Percentiles rank a stretch among this genome's conserved stretches.
These are phyloP conservation scores for Phlyctochytrium arcticum DNA, from an alignment of 192 early-diverging fungal genomes.

Conservation along the genomic window DNA sequence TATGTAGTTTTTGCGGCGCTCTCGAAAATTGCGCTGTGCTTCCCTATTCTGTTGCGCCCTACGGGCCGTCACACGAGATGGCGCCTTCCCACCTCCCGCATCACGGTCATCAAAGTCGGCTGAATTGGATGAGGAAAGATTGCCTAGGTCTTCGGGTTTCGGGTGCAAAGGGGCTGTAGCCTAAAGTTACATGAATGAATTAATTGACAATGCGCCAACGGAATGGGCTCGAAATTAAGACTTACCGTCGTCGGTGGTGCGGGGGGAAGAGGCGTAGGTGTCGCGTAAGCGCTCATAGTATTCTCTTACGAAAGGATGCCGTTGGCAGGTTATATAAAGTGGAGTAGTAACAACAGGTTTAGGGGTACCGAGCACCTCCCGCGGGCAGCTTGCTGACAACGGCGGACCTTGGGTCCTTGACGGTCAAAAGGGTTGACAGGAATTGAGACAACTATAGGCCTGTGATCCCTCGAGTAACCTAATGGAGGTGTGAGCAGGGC, in stretches of 20 bases:
- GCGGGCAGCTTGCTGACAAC: no score
- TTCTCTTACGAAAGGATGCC: neutral
- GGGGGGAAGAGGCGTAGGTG: slow-evolving; percentile 1
- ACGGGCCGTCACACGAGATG: slow-evolving; percentile 16
- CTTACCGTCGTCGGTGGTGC: slow-evolving; percentile 1
- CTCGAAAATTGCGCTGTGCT: slow-evolving; percentile 85
- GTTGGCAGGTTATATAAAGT: neutral
- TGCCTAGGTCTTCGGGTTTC: neutral
- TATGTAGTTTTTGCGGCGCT: slow-evolving; percentile 78
- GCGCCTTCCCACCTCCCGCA: slow-evolving; percentile 3
- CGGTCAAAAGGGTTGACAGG: no score
- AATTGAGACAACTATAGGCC: no score
- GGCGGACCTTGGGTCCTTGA: no score
- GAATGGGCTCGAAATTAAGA: no score
- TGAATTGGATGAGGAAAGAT: neutral
- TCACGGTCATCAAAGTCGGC: slow-evolving; percentile 9
- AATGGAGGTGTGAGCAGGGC: no score
- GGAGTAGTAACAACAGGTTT: no score
- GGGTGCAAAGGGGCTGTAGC: neutral
- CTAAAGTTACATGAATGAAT: no score
- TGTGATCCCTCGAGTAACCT: no score
- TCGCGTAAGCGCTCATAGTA: slow-evolving; percentile 6
- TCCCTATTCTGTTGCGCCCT: slow-evolving; percentile 71
- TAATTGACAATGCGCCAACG: no score
- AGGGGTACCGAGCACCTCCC: no score